Base-by-base conservation (phyloP, 371 early-diverging fungal genomes). In the Fennellomyces sp. region DNA sequence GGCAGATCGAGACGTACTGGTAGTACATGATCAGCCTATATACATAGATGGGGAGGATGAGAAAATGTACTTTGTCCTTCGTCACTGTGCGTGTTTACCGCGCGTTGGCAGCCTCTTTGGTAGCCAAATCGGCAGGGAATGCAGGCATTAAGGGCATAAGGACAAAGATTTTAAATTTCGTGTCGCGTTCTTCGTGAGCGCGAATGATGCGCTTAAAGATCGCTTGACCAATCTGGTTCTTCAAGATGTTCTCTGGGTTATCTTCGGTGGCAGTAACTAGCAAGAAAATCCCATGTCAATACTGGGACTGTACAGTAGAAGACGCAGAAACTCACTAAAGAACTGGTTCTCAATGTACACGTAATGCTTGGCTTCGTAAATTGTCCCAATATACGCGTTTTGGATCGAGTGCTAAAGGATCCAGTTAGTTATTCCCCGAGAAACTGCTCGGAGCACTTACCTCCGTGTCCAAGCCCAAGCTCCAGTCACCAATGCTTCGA, bases 331-430 rank as follows among this genome's bases (percentile, higher is more conserved):
- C 77, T 82, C 81, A 85, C 91, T 90, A 69, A 97, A 97, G 76
- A 97, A 97, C 74, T 97, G 97, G 67, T 97, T 97, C 68, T 97
- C 97, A 64, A 97, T 97, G 70, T 97, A 96, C 39, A 97, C 81
- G 71, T 87, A 95, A 62, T 93, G 91, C 68, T 94, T 71, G 7
- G 97, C 84, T 28, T 75, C 77, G 45, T 69, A 67, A 61, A 97
- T 97, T 54, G 83, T 69, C 27, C 81, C 80, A 38, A 88, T 63
- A 64, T 97, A 97, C 1, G 95, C 96, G 33, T 86, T 87, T 69
- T 90, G 88, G 62, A 97, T 97, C 25, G 92, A 92, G 65, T 85
- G 79, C 82, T 96, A 60, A 2, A 23, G 41, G n/a, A n/a, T n/a
- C n/a, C n/a, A n/a, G n/a, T n/a, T n/a, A n/a, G n/a, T n/a, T n/a